These are phyloP conservation scores for Globisporangium megalacanthum DNA, from an alignment of 352 stramenopile genomes.

Conservation along the genomic window DNA sequence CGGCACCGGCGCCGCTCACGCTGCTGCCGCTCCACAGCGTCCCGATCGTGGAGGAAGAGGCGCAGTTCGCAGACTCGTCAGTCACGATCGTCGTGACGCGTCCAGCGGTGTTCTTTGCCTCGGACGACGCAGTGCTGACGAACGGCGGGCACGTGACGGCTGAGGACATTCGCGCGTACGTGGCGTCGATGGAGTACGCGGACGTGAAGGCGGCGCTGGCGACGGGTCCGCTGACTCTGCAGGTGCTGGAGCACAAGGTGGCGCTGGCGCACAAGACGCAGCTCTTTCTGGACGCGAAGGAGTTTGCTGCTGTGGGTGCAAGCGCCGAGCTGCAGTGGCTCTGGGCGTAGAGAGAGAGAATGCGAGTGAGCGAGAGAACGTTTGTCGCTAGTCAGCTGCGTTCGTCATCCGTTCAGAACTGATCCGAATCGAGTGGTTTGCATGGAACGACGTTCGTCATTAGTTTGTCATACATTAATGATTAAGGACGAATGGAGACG, in stretches of 20 bases:
- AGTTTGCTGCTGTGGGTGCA: conserved; percentile 38
- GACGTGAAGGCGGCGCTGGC: conserved; percentile 61
- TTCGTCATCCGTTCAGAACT: not conserved
- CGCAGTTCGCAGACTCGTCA: conserved; percentile 61
- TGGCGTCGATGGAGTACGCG: conserved; percentile 77
- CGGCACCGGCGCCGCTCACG: conserved; percentile 47
- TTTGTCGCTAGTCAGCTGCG: not conserved
- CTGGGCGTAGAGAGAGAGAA: conserved; percentile 7
- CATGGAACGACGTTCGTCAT: not conserved
- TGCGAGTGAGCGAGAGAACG: not conserved
- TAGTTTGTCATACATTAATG: not conserved
- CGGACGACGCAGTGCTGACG: conserved; percentile 29
- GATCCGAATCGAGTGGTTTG: not conserved
- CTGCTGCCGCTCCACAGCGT: conserved; percentile 61
- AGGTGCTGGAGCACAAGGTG: conserved; percentile 32
- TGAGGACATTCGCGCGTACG: conserved; percentile 53
- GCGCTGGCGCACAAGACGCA: conserved; percentile 53
- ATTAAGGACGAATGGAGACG: not conserved
- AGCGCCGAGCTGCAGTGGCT: conserved; percentile 47
- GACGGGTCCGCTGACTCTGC: conserved; percentile 34
- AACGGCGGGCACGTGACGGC: conserved; percentile 35
- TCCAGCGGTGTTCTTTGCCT: conserved; percentile 67
- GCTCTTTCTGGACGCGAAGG: conserved; percentile 73
- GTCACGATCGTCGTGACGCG: conserved; percentile 64
- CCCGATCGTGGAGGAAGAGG: conserved; percentile 65